A percentile compares a stretch with the other conserved stretches of the same genome.
Evolutionary conservation across 106 monocot genomes (phyloP).

Genomic region (Narthecium ossifragum): DNA sequence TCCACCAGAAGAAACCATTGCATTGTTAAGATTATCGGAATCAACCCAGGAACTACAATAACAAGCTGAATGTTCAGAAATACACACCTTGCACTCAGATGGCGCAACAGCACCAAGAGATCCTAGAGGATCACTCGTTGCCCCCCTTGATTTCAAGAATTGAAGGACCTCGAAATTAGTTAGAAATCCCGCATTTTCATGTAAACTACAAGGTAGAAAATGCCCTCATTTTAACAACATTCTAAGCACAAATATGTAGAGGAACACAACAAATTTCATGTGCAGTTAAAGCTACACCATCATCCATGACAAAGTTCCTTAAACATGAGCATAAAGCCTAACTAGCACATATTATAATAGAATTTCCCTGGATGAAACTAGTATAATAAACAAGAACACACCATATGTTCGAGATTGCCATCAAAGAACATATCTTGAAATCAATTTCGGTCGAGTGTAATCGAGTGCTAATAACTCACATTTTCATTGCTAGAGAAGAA

Average conservation of each 20-base stretch:
- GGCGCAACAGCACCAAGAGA: constrained; percentile 62
- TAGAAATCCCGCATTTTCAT: constrained; percentile 53
- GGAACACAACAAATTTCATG: background rate
- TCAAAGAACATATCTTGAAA: background rate
- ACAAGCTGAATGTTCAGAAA: background rate
- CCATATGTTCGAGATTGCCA: background rate
- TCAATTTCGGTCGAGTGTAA: background rate
- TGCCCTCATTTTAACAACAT: too few species aligned
- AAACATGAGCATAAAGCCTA: too few species aligned
- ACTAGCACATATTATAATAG: too few species aligned
- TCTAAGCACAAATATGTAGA: background rate
- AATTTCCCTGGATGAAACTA: too few species aligned
- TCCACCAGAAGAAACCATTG: too few species aligned
- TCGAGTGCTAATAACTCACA: constrained; percentile 2
- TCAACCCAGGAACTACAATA: too few species aligned
- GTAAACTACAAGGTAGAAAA: constrained; percentile 21
- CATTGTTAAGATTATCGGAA: too few species aligned
- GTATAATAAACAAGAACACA: too few species aligned
- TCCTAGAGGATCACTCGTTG: constrained; percentile 63
- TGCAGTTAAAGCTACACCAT: too few species aligned
- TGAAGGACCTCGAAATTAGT: constrained; percentile 87
- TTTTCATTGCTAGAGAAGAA: background rate
- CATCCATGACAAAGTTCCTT: too few species aligned
- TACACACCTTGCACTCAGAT: constrained; percentile 81
- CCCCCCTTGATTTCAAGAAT: constrained; percentile 65